Evolutionary conservation across 202 grass and related monocot genomes (phyloP).

Genomic region (Carex sylvatica): DNA sequence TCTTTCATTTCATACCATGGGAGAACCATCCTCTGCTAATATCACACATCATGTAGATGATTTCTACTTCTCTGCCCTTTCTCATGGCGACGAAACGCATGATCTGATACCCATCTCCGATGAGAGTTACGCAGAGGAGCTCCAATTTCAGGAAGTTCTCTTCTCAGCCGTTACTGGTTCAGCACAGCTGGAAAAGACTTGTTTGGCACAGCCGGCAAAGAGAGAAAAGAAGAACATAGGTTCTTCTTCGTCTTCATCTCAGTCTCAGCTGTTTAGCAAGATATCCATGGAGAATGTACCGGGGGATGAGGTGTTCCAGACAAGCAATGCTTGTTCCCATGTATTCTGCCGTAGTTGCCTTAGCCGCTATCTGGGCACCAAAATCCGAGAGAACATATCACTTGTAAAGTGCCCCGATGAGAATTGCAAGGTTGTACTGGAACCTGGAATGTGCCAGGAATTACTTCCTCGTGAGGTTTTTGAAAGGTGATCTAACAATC

Average conservation of each 20-base stretch:
- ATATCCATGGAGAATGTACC: conserved; percentile 61
- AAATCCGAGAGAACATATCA: conserved; percentile 39
- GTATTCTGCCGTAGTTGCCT: conserved; percentile 57
- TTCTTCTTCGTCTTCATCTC: conserved; percentile 1
- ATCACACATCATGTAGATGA: conserved; percentile 45
- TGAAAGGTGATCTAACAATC: conserved; percentile 3
- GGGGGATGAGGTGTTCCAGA: not conserved
- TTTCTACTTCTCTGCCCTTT: conserved; percentile 53
- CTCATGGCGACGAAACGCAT: conserved; percentile 25
- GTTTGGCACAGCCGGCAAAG: not conserved
- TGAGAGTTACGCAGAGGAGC: conserved; percentile 60
- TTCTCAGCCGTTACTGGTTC: conserved; percentile 28
- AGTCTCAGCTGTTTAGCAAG: conserved; percentile 34
- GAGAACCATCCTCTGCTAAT: conserved; percentile 8
- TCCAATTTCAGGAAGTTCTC: conserved; percentile 67
- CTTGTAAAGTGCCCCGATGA: conserved; percentile 44
- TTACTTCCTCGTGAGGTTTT: conserved; percentile 38
- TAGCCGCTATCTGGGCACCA: conserved; percentile 37
- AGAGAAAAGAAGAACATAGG: not conserved
- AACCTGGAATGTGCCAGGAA: conserved; percentile 41
- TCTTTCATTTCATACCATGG: conserved; percentile 22
- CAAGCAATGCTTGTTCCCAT: conserved; percentile 41
- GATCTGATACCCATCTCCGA: conserved; percentile 60
- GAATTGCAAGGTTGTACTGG: conserved; percentile 30
- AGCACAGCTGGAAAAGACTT: not conserved